phyloP scores from a whole-genome alignment of 768 basidiomycete species.

The Boletus rufocinnamomeus region DNA sequence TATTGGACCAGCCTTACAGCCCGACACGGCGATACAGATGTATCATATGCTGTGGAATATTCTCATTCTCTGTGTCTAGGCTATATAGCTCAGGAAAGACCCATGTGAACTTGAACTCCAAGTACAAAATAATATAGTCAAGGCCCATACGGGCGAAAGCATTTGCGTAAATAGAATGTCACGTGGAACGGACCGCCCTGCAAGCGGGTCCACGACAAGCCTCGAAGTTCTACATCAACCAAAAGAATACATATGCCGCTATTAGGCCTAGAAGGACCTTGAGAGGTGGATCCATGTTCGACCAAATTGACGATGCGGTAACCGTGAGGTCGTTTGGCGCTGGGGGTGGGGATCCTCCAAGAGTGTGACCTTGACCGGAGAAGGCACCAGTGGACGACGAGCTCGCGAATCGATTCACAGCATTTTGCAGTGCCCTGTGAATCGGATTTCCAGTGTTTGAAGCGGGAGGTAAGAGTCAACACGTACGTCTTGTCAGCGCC shows the following conservation, averaged over 20 bases:
- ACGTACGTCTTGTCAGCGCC: constrained; percentile 71
- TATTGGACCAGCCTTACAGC: background rate
- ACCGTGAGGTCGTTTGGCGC: constrained; percentile 38
- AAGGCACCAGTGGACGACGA: constrained; percentile 50
- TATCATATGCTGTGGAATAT: background rate
- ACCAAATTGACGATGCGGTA: constrained; percentile 39
- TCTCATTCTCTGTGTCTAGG: background rate
- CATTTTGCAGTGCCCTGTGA: constrained; percentile 59
- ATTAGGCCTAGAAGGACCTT: constrained; percentile 64
- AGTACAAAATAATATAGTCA: background rate
- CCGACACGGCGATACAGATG: background rate
- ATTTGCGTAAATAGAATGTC: background rate
- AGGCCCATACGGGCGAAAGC: background rate
- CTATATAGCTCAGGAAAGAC: background rate
- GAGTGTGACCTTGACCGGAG: constrained; percentile 70
- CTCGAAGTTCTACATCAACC: constrained; percentile 36
- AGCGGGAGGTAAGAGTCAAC: background rate
- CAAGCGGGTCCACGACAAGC: background rate
- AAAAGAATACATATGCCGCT: constrained; percentile 62
- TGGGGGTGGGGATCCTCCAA: constrained; percentile 52
- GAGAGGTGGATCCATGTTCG: constrained; percentile 64
- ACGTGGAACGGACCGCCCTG: background rate
- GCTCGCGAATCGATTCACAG: constrained; percentile 54
- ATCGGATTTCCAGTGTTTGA: constrained; percentile 6
- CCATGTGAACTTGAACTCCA: background rate